A percentile compares a stretch with the other conserved stretches of the same genome.
Conservation (phyloP, 345 rosid genomes). For the Eucalyptus virginea region DNA sequence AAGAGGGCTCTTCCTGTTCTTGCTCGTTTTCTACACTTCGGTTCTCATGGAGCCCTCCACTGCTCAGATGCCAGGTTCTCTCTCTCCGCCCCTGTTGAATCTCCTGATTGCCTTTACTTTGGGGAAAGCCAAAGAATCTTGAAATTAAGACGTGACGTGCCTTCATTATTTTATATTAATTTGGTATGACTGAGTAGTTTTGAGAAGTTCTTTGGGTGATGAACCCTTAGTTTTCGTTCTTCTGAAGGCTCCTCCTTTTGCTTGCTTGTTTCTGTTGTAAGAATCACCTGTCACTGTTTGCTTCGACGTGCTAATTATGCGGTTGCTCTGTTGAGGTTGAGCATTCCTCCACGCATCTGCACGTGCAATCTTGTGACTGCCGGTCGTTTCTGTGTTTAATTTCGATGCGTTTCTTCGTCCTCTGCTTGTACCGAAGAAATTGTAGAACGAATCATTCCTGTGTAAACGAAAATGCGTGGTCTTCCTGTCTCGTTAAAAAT, state of each 20-base stretch:
- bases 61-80: slow-evolving; percentile 57
- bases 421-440: not conserved
- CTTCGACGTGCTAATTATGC: not conserved
- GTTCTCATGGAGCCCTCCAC: slow-evolving; percentile 25
- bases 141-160: not conserved
- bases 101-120: not conserved
- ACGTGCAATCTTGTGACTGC: not conserved
- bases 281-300: not conserved
- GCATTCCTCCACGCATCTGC: not conserved
- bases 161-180: not conserved
- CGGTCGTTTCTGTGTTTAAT: not conserved
- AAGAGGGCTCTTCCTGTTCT: slow-evolving; percentile 17
- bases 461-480: not conserved
- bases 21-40: slow-evolving; percentile 8
- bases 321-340: not conserved
- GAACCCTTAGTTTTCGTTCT: not conserved
- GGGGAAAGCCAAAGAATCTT: not conserved
- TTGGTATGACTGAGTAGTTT: not conserved
- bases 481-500: not conserved
- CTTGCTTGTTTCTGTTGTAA: not conserved
- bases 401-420: not conserved
- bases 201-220: not conserved
- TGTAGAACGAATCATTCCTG: not conserved
- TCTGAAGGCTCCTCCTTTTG: not conserved
- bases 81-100: not conserved